Evolutionary conservation across 2,329 filamentous ascomycete species (phyloP).

Genomic region (Knufia petricola): DNA sequence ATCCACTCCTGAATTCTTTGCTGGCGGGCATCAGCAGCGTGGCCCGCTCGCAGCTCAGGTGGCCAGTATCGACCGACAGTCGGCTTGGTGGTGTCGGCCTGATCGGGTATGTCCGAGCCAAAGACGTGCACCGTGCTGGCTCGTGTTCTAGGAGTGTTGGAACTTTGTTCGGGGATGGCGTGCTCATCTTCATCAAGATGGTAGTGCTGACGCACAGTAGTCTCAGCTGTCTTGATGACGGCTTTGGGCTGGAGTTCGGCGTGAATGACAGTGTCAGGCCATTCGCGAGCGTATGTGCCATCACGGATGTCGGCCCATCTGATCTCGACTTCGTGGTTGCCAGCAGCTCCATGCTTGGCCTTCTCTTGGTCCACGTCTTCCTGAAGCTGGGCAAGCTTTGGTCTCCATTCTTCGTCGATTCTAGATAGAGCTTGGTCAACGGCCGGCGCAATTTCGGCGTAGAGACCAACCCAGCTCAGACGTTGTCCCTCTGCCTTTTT

Average conservation of each 20-base stretch:
- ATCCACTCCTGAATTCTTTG: slow-evolving; percentile 4
- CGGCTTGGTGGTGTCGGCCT: background rate
- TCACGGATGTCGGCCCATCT: slow-evolving; percentile 39
- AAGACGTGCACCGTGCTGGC: slow-evolving; percentile 7
- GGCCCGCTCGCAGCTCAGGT: background rate
- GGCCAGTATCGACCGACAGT: background rate
- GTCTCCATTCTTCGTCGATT: slow-evolving; percentile 30
- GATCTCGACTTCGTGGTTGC: slow-evolving; percentile 32
- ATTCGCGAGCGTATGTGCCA: slow-evolving; percentile 40
- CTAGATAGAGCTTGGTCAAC: slow-evolving; percentile 35
- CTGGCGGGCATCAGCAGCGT: background rate
- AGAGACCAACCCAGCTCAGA: slow-evolving; percentile 5
- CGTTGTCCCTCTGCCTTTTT: background rate
- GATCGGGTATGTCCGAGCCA: background rate
- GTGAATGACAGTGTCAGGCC: slow-evolving; percentile 36
- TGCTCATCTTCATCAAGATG: slow-evolving; percentile 4
- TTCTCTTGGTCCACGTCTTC: slow-evolving; percentile 11
- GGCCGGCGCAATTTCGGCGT: slow-evolving; percentile 7
- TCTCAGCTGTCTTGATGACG: slow-evolving; percentile 11
- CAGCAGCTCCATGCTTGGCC: slow-evolving; percentile 23
- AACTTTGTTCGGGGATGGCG: background rate
- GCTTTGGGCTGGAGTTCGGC: slow-evolving; percentile 30
- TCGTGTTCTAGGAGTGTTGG: background rate
- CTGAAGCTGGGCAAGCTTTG: background rate
- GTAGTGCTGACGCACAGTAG: slow-evolving; percentile 9